Base-by-base conservation (phyloP, 139 green algal species). In the Closterium sp. region DNA sequence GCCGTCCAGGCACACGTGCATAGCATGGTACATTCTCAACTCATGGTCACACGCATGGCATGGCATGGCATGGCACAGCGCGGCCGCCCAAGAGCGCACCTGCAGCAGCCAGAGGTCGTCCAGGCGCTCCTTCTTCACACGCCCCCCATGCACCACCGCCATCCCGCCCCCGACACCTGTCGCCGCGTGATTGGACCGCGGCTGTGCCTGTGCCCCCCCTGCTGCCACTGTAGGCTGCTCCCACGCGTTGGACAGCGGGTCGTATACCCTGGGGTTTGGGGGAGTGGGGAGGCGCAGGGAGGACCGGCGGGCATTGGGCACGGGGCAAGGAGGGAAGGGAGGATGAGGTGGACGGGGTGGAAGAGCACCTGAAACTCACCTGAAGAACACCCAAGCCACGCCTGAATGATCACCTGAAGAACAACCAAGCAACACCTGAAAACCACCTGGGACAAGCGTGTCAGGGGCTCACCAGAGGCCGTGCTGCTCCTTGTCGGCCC, bases 41-140 rank as follows among this genome's bases (percentile, higher is more conserved):
- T 13, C 7, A 62, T 62, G 42, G 42, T 62, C 5, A 7, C 42
- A 62, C 7, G 50, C 50, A 70, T 70, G 50, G 50, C 50, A 70
- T 70, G 50, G 50, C 50, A 70, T 70, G 50, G 50, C 50, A 70
- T 70, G 50, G 50, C 42, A 62, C 5, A 7, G 42, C 42, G 7
- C 42, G 42, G 42, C 42, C n/a, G n/a, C 27, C 11, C 9, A 21
- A 17, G 27, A 30, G 32, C 38, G 42, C 34, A 90, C 88, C 88
- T 90, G 34, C 38, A 90, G 88, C 1, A 31, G n/a, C n/a, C 88
- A 90, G 28, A 38, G 29, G 88, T 90, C 88, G 13, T 31, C 88
- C 9, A 90, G 27, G 2, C 88, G 22, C 10, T 90, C 88, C 29
- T 70, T 90, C 42, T 31, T 31, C 10, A 31, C n/a, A 4, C 88